Base-by-base conservation (phyloP, 2,329 filamentous ascomycete species). In the Tolypocladium guangdongense region DNA sequence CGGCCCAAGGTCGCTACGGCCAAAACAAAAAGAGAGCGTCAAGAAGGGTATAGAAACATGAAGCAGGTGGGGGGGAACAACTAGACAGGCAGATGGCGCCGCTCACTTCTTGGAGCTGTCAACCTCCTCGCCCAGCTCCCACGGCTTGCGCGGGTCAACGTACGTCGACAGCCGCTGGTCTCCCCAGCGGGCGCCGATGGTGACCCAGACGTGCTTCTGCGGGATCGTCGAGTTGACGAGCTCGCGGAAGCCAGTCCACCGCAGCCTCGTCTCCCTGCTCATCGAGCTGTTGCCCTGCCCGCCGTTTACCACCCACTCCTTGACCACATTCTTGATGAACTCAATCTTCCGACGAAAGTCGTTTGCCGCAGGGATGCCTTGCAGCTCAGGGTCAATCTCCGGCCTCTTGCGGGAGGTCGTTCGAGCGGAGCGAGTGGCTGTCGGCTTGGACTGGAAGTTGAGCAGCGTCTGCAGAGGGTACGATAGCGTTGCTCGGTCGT, bases 381-480 rank as follows among this genome's bases (percentile, higher is more conserved):
- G 80, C 16, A 84, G 68, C 63, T 80, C 78, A 0, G 78, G 74
- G 48, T 78, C 74, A 58, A 86, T 85, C 57, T 83, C 78, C 11
- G 82, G 81, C 5, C 81, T 76, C 57, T 75, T 77, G 27, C 80
- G 75, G 14, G 75, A 71, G 36, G 76, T 74, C 52, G 74, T 71
- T 54, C 68, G 72, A 50, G 68, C 73, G 18, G 72, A 71, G 18
- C 67, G 66, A n/a, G 66, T 52, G 12, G 67, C 58, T 4, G 71
- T 62, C 30, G 77, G 63, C 57, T 76, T 76, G 24, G 76, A 65
- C 52, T 78, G 72, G 62, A 85, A 86, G 71, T 89, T 88, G 45
- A 92, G 76, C 14, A 92, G 74, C 5, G 86, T 86, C 63, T 88
- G 84, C 7, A 90, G 70, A 6, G 84, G 84, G 59, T 87, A 88